A percentile compares a stretch with the other conserved stretches of the same genome.
phyloP scores from a whole-genome alignment of 1,284 basidiomycete species.

The Moesziomyces globuligerus region DNA sequence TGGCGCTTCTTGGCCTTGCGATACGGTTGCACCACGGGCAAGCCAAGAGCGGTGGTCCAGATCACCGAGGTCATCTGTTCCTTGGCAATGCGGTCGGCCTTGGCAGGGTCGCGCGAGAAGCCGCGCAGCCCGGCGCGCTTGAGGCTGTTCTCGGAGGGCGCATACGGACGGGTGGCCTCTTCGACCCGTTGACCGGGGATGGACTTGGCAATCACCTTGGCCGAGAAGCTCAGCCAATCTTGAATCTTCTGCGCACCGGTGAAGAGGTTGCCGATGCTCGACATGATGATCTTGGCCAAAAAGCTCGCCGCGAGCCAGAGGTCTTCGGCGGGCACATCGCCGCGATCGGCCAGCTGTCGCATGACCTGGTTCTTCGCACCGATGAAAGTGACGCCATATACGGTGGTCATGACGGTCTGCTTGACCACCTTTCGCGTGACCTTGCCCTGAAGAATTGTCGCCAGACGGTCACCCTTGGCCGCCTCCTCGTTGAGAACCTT shows the following conservation, averaged over 20 bases:
- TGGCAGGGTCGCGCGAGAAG: conserved; percentile 40
- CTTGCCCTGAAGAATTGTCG: conserved; percentile 79
- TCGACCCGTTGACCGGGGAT: conserved; percentile 81
- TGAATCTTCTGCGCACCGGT: conserved; percentile 90
- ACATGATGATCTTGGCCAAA: conserved; percentile 70
- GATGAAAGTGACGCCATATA: conserved; percentile 96
- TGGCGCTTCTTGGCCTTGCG: conserved; percentile 83
- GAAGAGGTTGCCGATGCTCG: conserved; percentile 87
- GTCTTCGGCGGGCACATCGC: conserved; percentile 78
- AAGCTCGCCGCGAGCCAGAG: conserved; percentile 83
- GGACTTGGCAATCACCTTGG: conserved; percentile 86
- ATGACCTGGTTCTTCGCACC: conserved; percentile 96
- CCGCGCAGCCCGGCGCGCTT: conserved; percentile 34
- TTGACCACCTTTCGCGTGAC: conserved; percentile 95
- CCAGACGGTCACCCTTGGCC: conserved; percentile 72
- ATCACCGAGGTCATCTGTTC: conserved; percentile 96
- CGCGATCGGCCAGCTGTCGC: conserved; percentile 82
- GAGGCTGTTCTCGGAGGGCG: conserved; percentile 7
- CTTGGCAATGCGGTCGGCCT: conserved; percentile 49
- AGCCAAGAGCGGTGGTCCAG: conserved; percentile 93
- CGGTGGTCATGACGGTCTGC: conserved; percentile 99
- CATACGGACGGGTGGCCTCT: conserved; percentile 69
- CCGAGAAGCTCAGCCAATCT: conserved; percentile 85
- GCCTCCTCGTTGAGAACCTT: conserved; percentile 71
- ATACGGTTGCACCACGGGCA: conserved; percentile 97